Percentiles rank a stretch among this genome's conserved stretches.
Evolutionary conservation across 192 early-diverging fungal genomes (phyloP).

Genomic region (Pilaira anomala): DNA sequence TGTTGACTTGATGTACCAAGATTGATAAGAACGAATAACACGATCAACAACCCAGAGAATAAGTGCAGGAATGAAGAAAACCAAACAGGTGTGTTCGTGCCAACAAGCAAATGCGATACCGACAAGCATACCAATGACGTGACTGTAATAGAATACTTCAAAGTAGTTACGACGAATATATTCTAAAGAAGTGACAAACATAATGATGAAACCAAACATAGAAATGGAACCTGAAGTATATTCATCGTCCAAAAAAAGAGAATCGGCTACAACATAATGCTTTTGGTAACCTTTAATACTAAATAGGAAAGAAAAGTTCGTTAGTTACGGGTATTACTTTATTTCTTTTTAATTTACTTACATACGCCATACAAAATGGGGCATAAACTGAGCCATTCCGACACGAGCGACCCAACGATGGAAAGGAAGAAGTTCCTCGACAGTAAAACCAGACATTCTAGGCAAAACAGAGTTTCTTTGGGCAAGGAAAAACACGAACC

Average conservation of each 20-base stretch:
- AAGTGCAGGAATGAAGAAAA: constrained; percentile 26
- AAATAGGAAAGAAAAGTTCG: too few relatives aligned
- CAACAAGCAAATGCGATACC: constrained; percentile 26
- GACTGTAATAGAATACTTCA: constrained; percentile 43
- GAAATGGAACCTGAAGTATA: constrained; percentile 27
- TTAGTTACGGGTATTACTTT: too few relatives aligned
- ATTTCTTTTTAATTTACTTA: constrained; percentile 14
- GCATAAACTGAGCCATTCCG: constrained; percentile 26
- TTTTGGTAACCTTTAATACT: constrained; percentile 11
- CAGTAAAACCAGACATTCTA: constrained; percentile 36
- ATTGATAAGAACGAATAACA: constrained; percentile 27
- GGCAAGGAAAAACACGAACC: constrained; percentile 39
- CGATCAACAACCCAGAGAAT: constrained; percentile 37
- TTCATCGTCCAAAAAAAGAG: constrained; percentile 28
- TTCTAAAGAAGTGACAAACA: constrained; percentile 27
- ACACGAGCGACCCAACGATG: constrained; percentile 43
- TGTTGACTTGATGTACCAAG: constrained; percentile 12
- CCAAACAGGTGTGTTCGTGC: constrained; percentile 29
- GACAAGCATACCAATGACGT: constrained; percentile 37
- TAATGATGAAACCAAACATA: constrained; percentile 23
- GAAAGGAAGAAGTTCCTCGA: constrained; percentile 40
- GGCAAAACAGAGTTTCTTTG: constrained; percentile 38
- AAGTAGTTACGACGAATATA: constrained; percentile 39
- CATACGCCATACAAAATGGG: constrained; percentile 37
- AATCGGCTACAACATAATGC: constrained; percentile 7